These are phyloP conservation scores for Phaeosphaeria sp. DNA, from an alignment of 2,329 filamentous ascomycete genomes.

Conservation along the genomic window DNA sequence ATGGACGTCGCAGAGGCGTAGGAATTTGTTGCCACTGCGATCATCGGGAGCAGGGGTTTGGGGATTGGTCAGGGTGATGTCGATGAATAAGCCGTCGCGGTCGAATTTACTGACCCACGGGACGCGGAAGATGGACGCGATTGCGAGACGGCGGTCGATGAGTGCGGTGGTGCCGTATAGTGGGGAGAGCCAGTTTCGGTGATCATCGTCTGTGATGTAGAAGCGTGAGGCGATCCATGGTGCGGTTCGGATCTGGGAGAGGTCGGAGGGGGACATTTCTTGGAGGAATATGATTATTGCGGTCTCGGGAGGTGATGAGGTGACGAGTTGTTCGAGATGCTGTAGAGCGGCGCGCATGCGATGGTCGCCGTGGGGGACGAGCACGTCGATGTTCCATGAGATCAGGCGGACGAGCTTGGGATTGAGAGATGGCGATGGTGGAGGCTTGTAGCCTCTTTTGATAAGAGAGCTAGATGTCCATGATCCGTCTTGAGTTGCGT, in stretches of 20 bases:
- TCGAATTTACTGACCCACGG: constrained; percentile 59
- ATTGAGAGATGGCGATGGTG: constrained; percentile 2
- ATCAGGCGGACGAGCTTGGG: constrained; percentile 39
- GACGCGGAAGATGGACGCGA: constrained; percentile 59
- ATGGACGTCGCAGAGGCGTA: constrained; percentile 64
- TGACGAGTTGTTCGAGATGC: constrained; percentile 46
- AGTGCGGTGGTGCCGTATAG: constrained; percentile 63
- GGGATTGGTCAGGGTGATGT: constrained; percentile 46
- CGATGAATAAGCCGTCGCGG: constrained; percentile 64
- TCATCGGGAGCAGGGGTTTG: background rate
- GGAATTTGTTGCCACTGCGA: constrained; percentile 10
- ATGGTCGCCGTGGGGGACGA: constrained; percentile 44
- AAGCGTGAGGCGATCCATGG: constrained; percentile 59
- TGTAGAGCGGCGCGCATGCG: constrained; percentile 53
- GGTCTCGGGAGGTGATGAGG: constrained; percentile 16
- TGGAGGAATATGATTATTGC: constrained; percentile 59
- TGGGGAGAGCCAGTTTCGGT: constrained; percentile 53
- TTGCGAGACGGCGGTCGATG: constrained; percentile 55
- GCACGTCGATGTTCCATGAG: constrained; percentile 60
- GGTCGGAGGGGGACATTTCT: constrained; percentile 58
- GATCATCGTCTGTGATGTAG: constrained; percentile 56
- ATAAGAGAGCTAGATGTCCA: constrained; percentile 1
- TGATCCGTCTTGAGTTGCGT: background rate
- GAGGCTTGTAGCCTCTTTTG: background rate
- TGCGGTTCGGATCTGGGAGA: constrained; percentile 52